Evolutionary conservation across 2,329 filamentous ascomycete species (phyloP).

Genomic region (Cryphonectria nitschkei): DNA sequence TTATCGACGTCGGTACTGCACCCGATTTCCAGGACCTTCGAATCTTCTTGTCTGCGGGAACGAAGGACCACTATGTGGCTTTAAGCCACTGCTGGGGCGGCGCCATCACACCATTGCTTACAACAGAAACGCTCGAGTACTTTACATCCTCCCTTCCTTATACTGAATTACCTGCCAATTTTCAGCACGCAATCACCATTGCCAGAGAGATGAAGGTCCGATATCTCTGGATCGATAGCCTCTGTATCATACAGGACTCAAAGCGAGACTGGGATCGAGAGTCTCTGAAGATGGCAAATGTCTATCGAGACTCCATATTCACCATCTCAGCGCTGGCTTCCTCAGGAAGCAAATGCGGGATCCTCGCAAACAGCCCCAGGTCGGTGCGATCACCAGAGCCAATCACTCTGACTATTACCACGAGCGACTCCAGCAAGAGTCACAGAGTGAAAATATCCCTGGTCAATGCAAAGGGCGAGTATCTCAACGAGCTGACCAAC

Average conservation of each 20-base stretch:
- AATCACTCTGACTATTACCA: not conserved
- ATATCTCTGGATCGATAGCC: constrained; percentile 18
- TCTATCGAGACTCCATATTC: constrained; percentile 8
- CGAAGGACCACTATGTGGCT: constrained; percentile 8
- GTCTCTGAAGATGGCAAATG: not conserved
- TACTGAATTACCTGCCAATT: constrained; percentile 1
- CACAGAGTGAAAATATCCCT: not conserved
- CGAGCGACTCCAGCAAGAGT: not conserved
- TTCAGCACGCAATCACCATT: constrained; percentile 13
- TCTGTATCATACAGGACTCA: not conserved
- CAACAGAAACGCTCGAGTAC: not conserved
- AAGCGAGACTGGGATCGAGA: constrained; percentile 7
- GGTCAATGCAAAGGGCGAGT: not conserved
- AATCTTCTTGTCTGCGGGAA: not conserved
- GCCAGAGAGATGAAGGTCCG: constrained; percentile 6
- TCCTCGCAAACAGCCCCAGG: not conserved
- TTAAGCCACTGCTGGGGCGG: constrained; percentile 19
- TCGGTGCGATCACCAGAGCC: not conserved
- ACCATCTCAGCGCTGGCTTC: constrained; percentile 9
- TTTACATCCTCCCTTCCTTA: not conserved
- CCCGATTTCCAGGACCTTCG: not conserved
- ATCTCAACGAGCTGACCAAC: not conserved
- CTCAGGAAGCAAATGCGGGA: not conserved
- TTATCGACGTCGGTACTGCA: constrained; percentile 5
- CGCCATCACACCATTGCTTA: not conserved